phyloP scores from a whole-genome alignment of 495 filamentous ascomycete genomes.

The Talaromyces trachyspermus region DNA sequence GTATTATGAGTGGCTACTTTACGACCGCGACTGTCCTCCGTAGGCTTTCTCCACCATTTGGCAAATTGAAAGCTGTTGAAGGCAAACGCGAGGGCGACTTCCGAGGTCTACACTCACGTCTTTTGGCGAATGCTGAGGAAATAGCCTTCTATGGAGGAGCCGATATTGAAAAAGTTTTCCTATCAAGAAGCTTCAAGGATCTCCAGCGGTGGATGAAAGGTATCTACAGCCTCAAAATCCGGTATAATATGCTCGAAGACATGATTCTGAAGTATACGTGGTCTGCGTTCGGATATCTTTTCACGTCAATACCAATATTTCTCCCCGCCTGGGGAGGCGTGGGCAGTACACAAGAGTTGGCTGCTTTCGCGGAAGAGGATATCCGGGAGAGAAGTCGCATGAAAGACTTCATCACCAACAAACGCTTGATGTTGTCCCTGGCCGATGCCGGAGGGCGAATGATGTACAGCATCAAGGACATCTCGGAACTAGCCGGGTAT shows the following conservation, averaged over 20 bases:
- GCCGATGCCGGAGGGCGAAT: conserved; percentile 94
- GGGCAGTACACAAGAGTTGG: conserved; percentile 60
- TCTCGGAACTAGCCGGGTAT: conserved; percentile 93
- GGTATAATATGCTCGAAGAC: conserved; percentile 98
- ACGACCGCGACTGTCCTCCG: conserved; percentile 82
- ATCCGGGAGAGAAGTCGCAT: conserved; percentile 75
- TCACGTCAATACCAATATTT: conserved; percentile 90
- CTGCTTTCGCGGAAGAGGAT: conserved; percentile 29
- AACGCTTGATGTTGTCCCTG: conserved; percentile 93
- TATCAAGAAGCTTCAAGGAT: conserved; percentile 84
- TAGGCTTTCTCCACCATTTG: conserved; percentile 86
- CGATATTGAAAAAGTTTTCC: conserved; percentile 82
- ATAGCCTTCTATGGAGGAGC: conserved; percentile 98
- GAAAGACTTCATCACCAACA: conserved; percentile 99
- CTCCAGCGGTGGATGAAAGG: conserved; percentile 92
- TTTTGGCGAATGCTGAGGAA: conserved; percentile 97
- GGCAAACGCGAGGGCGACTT: conserved; percentile 92
- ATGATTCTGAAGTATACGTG: conserved; percentile 97
- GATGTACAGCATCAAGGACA: conserved; percentile 98
- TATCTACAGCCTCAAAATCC: conserved; percentile 91
- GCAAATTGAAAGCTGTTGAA: conserved; percentile 91
- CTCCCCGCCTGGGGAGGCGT: conserved; percentile 90
- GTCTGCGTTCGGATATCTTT: conserved; percentile 93
- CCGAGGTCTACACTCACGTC: conserved; percentile 74
- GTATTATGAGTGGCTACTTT: conserved; percentile 86